Percentiles rank a stretch among this genome's conserved stretches.
phyloP scores from a whole-genome alignment of 306 rosid genomes.

The Cicer chorassanicum region DNA sequence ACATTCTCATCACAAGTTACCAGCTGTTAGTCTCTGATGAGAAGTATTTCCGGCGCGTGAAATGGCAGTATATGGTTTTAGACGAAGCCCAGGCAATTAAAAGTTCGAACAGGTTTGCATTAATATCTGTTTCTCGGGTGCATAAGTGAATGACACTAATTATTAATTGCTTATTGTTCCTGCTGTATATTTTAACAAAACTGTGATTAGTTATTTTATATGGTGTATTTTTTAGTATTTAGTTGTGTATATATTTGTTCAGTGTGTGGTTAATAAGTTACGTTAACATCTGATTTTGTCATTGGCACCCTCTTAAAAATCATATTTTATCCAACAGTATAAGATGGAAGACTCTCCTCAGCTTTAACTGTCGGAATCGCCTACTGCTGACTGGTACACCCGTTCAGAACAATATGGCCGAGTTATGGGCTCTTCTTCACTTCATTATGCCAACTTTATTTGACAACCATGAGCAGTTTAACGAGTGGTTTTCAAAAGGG shows the following conservation, averaged over 20 bases:
- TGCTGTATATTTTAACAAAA: constrained; percentile 4
- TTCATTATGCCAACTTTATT: constrained; percentile 97
- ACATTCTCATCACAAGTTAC: constrained; percentile 93
- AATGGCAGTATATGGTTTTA: constrained; percentile 99
- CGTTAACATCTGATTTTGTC: too few relatives aligned
- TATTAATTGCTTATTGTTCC: constrained; percentile 35
- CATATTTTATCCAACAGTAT: constrained; percentile 62
- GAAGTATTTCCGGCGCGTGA: constrained; percentile 88
- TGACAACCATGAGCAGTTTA: constrained; percentile 97
- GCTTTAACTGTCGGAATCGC: constrained; percentile 97
- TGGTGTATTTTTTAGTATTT: constrained; percentile 31
- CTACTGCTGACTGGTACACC: constrained; percentile 95
- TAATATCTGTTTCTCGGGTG: constrained; percentile 32
- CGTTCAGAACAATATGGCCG: constrained; percentile 97
- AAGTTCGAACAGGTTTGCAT: constrained; percentile 79
- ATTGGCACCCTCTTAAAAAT: neutral
- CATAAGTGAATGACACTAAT: constrained; percentile 22
- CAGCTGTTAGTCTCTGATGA: constrained; percentile 89
- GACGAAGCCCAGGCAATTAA: constrained; percentile 99
- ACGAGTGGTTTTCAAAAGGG: constrained; percentile 99
- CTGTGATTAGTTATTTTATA: constrained; percentile 14
- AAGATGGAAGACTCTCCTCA: constrained; percentile 99
- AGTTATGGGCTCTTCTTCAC: constrained; percentile 98
- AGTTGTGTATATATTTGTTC: constrained; percentile 14
- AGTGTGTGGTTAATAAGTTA: constrained; percentile 4